Conservation (phyloP, 2,329 filamentous ascomycete genomes). For the Microdochium bolleyi region DNA sequence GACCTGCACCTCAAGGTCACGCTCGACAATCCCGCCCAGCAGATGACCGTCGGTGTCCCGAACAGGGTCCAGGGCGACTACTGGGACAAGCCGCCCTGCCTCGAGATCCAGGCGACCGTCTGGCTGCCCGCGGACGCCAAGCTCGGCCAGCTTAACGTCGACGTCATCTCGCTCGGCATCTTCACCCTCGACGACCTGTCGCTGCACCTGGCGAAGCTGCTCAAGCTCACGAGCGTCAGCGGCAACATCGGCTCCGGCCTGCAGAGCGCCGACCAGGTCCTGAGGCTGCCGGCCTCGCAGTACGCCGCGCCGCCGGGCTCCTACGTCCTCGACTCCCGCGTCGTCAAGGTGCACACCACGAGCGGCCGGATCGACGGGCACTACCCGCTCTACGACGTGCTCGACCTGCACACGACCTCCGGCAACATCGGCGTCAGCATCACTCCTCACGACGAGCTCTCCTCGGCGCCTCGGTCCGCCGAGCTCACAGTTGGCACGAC, state of each 20-base stretch:
- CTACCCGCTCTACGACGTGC: slow-evolving; percentile 42
- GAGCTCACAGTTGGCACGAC: slow-evolving; percentile 29
- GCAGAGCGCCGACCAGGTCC: slow-evolving; percentile 9
- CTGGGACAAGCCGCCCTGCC: slow-evolving; percentile 27
- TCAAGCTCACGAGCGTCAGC: slow-evolving; percentile 24
- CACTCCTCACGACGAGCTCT: slow-evolving; percentile 28
- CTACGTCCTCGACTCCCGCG: slow-evolving; percentile 33
- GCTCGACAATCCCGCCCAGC: slow-evolving; percentile 25
- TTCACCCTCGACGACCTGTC: slow-evolving; percentile 28
- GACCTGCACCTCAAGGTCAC: slow-evolving; percentile 24
- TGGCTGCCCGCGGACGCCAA: slow-evolving; percentile 32
- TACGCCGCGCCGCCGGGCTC: slow-evolving; percentile 18
- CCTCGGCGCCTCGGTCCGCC: slow-evolving; percentile 26
- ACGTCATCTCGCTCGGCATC: slow-evolving; percentile 25
- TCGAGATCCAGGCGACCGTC: slow-evolving; percentile 38
- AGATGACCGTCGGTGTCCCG: slow-evolving; percentile 30
- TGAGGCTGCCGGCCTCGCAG: slow-evolving; percentile 7
- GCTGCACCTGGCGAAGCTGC: slow-evolving; percentile 22
- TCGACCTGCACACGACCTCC: slow-evolving; percentile 34
- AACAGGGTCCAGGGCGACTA: slow-evolving; percentile 18
- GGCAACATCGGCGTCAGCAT: slow-evolving; percentile 33
- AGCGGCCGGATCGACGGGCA: slow-evolving; percentile 36
- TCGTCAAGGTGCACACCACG: slow-evolving; percentile 31
- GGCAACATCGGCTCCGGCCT: slow-evolving; percentile 28
- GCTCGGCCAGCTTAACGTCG: slow-evolving; percentile 27